Evolutionary conservation across 345 rosid genomes (phyloP).

Genomic region (Aquilaria malaccensis): DNA sequence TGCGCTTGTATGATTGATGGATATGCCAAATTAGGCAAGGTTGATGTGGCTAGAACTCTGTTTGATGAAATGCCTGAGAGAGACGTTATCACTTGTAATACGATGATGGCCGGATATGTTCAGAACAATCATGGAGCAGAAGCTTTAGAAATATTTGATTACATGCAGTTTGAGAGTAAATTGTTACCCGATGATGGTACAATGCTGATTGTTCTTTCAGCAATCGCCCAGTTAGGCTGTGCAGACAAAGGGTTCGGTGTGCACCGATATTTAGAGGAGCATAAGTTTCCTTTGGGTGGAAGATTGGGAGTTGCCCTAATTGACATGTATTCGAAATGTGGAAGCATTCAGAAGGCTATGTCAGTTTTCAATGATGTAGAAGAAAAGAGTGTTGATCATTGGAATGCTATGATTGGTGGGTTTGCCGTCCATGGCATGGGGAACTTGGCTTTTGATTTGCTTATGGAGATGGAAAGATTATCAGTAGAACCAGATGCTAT

Average conservation of each 20-base stretch:
- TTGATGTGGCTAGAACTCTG: slow-evolving; percentile 39
- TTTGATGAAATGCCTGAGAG: slow-evolving; percentile 40
- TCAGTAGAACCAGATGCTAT: slow-evolving; percentile 39
- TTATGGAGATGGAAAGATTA: slow-evolving; percentile 30
- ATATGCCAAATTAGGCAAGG: slow-evolving; percentile 37
- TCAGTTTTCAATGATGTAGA: slow-evolving; percentile 27
- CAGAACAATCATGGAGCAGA: slow-evolving; percentile 35
- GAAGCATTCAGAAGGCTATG: slow-evolving; percentile 39
- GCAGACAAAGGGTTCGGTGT: slow-evolving; percentile 38
- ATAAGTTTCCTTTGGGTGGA: slow-evolving; percentile 22
- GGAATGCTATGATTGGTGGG: slow-evolving; percentile 62
- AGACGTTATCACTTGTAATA: slow-evolving; percentile 47
- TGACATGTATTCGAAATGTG: slow-evolving; percentile 56
- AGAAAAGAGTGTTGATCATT: slow-evolving; percentile 39
- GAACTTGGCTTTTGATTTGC: slow-evolving; percentile 34
- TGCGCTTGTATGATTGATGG: slow-evolving; percentile 60
- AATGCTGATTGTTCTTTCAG: slow-evolving; percentile 41
- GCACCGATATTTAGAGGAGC: slow-evolving; percentile 35
- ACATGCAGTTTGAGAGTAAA: slow-evolving; percentile 32
- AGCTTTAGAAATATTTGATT: slow-evolving; percentile 39
- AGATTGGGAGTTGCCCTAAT: slow-evolving; percentile 52
- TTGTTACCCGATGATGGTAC: slow-evolving; percentile 43
- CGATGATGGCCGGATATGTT: slow-evolving; percentile 54
- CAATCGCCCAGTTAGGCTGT: slow-evolving; percentile 46
- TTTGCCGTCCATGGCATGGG: slow-evolving; percentile 51